A percentile compares a stretch with the other conserved stretches of the same genome.
Conservation (phyloP, 257 asterid species). For the Galeopsis tetrahit region DNA sequence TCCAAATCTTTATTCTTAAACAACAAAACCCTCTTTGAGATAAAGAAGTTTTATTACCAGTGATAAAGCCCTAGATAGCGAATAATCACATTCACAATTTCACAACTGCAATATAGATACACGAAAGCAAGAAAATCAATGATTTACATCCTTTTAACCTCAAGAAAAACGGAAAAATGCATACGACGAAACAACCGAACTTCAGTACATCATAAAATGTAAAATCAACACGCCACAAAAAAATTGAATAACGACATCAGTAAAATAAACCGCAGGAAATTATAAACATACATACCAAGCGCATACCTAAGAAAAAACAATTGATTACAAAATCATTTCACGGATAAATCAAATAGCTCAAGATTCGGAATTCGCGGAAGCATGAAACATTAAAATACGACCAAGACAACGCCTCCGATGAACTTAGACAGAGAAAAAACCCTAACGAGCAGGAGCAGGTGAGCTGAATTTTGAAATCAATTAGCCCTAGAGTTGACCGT, state of each 20-base stretch:
- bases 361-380: conserved; percentile 39
- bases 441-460: conserved; percentile 33
- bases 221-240: conserved; percentile 21
- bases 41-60: conserved; percentile 65
- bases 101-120: conserved; percentile 57
- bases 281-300: conserved; percentile 16
- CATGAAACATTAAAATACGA: not conserved
- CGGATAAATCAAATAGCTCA: conserved; percentile 22
- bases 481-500: conserved; percentile 56
- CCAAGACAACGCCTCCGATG: conserved; percentile 4
- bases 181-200: conserved; percentile 10
- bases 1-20: conserved; percentile 59
- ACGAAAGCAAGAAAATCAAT: conserved; percentile 37
- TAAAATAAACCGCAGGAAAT: conserved; percentile 20
- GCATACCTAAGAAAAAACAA: conserved; percentile 3
- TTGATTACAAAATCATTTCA: conserved; percentile 14
- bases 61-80: conserved; percentile 36
- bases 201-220: conserved; percentile 12
- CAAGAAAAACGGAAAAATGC: conserved; percentile 15
- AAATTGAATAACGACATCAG: conserved; percentile 11
- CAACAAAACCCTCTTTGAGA: conserved; percentile 68
- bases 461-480: conserved; percentile 35
- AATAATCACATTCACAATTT: conserved; percentile 47
- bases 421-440: conserved; percentile 14
- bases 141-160: conserved; percentile 19